phyloP scores from a whole-genome alignment of 176 grass and related monocot species.

The Lolium rigidum region DNA sequence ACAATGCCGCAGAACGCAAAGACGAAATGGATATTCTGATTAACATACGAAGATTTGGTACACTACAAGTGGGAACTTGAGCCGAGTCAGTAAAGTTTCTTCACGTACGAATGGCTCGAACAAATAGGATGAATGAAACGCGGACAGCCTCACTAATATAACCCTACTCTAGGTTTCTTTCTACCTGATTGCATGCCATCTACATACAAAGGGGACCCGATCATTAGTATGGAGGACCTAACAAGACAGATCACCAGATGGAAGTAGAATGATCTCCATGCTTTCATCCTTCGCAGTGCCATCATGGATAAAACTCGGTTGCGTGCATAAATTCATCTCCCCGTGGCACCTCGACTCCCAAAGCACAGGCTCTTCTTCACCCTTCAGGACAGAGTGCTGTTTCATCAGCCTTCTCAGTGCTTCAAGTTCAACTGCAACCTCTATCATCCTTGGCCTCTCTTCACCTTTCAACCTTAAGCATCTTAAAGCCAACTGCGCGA shows the following conservation, averaged over 20 bases:
- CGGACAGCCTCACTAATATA: not conserved
- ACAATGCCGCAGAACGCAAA: not conserved
- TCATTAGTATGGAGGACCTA: not conserved
- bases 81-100: not conserved
- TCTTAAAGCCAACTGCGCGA: not conserved
- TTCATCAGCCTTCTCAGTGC: conserved; percentile 24
- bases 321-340: not conserved
- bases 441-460: conserved; percentile 42
- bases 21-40: not conserved
- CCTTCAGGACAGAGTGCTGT: not conserved
- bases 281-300: conserved; percentile 11
- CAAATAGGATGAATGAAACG: not conserved
- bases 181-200: not conserved
- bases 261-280: conserved; percentile 28
- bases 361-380: conserved; percentile 9
- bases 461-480: conserved; percentile 39
- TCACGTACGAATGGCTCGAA: not conserved
- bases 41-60: not conserved
- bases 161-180: not conserved
- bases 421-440: conserved; percentile 10
- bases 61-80: not conserved
- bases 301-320: not conserved
- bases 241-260: not conserved
- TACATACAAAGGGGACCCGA: not conserved
- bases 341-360: not conserved